These are phyloP conservation scores for Tillandsia fasciculata DNA, from an alignment of 176 grass and related monocot genomes.

Conservation along the genomic window DNA sequence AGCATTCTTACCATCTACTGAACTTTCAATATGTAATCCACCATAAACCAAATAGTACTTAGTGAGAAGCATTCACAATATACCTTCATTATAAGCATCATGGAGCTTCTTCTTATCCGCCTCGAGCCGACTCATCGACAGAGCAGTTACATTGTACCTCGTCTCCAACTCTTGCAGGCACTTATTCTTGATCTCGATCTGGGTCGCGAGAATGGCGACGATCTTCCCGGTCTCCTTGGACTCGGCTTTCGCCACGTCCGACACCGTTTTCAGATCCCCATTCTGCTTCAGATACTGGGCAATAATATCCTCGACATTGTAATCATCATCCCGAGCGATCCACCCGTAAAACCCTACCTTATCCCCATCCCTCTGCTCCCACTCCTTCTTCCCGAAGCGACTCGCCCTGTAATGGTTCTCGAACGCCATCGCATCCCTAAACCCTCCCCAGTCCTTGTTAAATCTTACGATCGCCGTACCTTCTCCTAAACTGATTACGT, in stretches of 20 bases:
- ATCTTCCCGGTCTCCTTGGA: constrained; percentile 32
- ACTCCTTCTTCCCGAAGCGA: constrained; percentile 53
- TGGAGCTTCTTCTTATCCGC: constrained; percentile 51
- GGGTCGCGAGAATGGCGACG: constrained; percentile 36
- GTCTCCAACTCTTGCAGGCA: constrained; percentile 59
- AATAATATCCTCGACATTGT: constrained; percentile 21
- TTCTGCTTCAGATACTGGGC: constrained; percentile 58
- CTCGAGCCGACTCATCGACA: constrained; percentile 40
- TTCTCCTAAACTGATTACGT: constrained; percentile 35
- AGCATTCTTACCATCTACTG: not conserved
- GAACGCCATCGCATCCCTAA: constrained; percentile 46
- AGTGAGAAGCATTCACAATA: not conserved
- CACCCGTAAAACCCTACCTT: constrained; percentile 46
- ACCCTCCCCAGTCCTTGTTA: constrained; percentile 48
- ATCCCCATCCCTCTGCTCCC: constrained; percentile 2
- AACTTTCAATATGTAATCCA: not conserved
- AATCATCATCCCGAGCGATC: constrained; percentile 56
- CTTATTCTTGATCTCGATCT: constrained; percentile 61
- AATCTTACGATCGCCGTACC: constrained; percentile 42
- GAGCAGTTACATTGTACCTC: constrained; percentile 44
- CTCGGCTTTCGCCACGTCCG: constrained; percentile 41
- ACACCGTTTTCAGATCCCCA: constrained; percentile 41
- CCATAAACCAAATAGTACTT: not conserved
- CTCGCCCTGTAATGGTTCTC: constrained; percentile 47
- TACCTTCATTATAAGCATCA: constrained; percentile 75